These are phyloP conservation scores for Microbotryum silenes-acaulis DNA, from an alignment of 1,284 basidiomycete genomes.

Conservation along the genomic window DNA sequence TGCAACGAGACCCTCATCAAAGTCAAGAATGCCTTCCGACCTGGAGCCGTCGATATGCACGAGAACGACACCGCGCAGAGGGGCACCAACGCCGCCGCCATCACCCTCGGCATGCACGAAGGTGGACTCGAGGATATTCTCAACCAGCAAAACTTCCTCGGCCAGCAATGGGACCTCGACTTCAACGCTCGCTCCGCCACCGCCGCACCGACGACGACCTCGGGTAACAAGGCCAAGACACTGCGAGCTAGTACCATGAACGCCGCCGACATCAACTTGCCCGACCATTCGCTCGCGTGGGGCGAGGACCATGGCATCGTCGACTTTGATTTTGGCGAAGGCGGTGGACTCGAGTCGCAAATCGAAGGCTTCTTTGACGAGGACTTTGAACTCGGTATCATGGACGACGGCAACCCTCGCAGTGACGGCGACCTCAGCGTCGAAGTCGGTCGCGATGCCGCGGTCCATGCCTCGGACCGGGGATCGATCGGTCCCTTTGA, in stretches of 20 bases:
- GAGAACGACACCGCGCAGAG: conserved; percentile 1
- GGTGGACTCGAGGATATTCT: conserved; percentile 29
- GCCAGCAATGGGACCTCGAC: conserved; percentile 20
- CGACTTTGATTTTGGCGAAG: not conserved
- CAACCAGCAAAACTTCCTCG: conserved; percentile 15
- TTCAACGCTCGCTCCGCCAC: conserved; percentile 16
- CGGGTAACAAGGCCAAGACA: conserved; percentile 16
- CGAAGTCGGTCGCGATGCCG: conserved; percentile 22
- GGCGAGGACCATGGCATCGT: conserved; percentile 8
- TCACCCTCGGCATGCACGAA: conserved; percentile 21
- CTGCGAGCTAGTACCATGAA: conserved; percentile 18
- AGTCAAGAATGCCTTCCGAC: conserved; percentile 69
- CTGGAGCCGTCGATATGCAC: conserved; percentile 20
- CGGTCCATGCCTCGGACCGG: conserved; percentile 20
- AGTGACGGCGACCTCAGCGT: conserved; percentile 19
- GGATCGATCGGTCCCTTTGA: conserved; percentile 17
- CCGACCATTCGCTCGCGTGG: conserved; percentile 19
- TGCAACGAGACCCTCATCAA: conserved; percentile 92
- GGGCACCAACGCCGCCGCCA: conserved; percentile 8
- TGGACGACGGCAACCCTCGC: conserved; percentile 22
- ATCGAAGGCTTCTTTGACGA: conserved; percentile 7
- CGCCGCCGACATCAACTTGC: conserved; percentile 34
- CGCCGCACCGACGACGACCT: conserved; percentile 4
- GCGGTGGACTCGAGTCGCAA: conserved; percentile 1
- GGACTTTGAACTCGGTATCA: conserved; percentile 17